Evolutionary conservation across 1,284 basidiomycete genomes (phyloP), one percentile per base, ranked within the genome.

Genomic region (Cryptococcus sp.): DNA sequence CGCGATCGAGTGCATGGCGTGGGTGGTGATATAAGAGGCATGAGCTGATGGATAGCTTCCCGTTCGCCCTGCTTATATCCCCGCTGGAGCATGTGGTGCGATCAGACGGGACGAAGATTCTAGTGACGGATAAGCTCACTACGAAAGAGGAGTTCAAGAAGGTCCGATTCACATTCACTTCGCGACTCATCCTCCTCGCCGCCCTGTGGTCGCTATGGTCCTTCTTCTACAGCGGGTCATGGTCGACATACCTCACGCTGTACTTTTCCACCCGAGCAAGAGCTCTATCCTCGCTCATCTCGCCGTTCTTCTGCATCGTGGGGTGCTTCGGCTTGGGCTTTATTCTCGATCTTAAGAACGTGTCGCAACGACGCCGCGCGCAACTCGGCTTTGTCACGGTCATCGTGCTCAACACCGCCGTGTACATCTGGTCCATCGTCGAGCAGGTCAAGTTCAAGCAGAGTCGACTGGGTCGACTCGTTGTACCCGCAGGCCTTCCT

Each of bases 201-300:
- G 47, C 68, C 27, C 40, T 66, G 5, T 63, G 61, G 54, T 54
- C 42, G 17, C 44, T 39, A n/a, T 72, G 74, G 59, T 51, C n/a
- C n/a, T 68, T 15, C 62, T 72, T 69, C 62, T 69, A 61, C 54
- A 66, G 67, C 13, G 70, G 69, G 13, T 54, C 55, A 4, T 64
- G 53, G 47, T 50, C 57, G 16, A 74, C 67, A 8, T 73, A 75
- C 50, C 66, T 74, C 41, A 57, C 69, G 5, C 38, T 61, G 2
- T 60, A 71, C 57, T 75, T 73, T 42, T 64, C 64, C n/a, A 66
- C 71, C 38, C 67, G 71, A 41, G 66, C 71, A 3, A 54, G 73
- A n/a, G 72, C 71, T 16, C 54, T 74, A 8, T 72, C 72, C 20
- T 63, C 66, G 1, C 44, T 75, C 25, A 60, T 74, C 54, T 59